A percentile compares a stretch with the other conserved stretches of the same genome.
Conservation (phyloP, 1,139 yeast species). For the Suhomyces bribrorum region DNA sequence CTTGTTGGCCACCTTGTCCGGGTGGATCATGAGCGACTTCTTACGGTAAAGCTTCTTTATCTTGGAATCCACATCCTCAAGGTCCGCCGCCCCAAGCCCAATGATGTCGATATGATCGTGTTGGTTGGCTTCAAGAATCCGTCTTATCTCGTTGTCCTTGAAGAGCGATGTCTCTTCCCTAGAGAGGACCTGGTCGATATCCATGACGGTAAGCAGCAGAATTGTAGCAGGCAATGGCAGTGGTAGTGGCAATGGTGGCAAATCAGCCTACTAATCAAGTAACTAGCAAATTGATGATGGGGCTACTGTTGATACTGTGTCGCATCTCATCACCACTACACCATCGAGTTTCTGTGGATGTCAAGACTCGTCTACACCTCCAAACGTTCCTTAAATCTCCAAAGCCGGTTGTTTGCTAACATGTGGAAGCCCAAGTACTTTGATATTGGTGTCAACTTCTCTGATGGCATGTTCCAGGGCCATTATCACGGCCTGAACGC, state of each 20-base stretch:
- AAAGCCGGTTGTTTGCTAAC: too few relatives aligned
- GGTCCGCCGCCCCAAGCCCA: conserved; percentile 49
- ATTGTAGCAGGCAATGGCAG: not conserved
- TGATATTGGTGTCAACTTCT: conserved; percentile 75
- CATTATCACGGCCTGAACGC: conserved; percentile 62
- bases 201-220: conserved; percentile 1
- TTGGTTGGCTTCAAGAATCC: conserved; percentile 50
- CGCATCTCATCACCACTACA: not conserved
- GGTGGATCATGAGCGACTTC: conserved; percentile 67
- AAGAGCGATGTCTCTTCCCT: conserved; percentile 38
- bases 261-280: too few relatives aligned
- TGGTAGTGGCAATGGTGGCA: not conserved
- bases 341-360: conserved; percentile 2
- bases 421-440: conserved; percentile 48
- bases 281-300: too few relatives aligned
- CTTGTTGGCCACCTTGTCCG: conserved; percentile 59
- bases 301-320: too few relatives aligned
- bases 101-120: conserved; percentile 59
- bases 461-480: conserved; percentile 89
- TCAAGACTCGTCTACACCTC: conserved; percentile 2
- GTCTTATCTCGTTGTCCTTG: conserved; percentile 55
- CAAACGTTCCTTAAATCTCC: conserved; percentile 6
- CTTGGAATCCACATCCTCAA: conserved; percentile 26
- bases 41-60: conserved; percentile 54
- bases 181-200: conserved; percentile 32